A percentile compares a stretch with the other conserved stretches of the same genome.
phyloP scores from a whole-genome alignment of 805 yeast genomes.

The Starmera dryadoides region DNA sequence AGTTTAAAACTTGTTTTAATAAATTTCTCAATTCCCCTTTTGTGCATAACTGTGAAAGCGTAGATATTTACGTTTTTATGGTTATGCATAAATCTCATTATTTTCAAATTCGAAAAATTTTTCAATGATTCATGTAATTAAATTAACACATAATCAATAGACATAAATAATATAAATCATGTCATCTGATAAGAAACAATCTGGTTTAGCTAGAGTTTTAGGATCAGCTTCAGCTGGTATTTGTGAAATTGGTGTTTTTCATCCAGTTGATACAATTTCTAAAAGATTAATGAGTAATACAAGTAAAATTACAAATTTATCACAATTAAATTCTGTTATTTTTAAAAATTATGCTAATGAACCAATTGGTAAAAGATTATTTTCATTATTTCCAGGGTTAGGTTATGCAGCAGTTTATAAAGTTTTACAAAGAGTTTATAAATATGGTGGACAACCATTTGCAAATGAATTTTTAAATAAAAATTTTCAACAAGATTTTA shows the following conservation, averaged over 20 bases:
- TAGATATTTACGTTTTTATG: no score
- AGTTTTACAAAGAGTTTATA: constrained; percentile 93
- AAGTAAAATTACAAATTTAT: constrained; percentile 51
- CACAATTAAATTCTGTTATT: constrained; percentile 77
- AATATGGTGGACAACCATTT: constrained; percentile 98
- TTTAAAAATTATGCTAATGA: constrained; percentile 76
- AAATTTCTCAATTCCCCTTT: no score
- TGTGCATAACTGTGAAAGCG: not conserved
- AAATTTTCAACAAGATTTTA: constrained; percentile 66
- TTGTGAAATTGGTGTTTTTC: constrained; percentile 93
- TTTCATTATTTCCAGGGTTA: constrained; percentile 92
- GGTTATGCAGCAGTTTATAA: constrained; percentile 98
- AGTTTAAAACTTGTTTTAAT: no score
- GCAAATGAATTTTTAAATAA: constrained; percentile 86
- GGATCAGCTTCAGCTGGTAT: constrained; percentile 99
- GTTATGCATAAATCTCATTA: not conserved
- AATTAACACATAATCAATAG: no score
- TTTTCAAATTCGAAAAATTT: no score
- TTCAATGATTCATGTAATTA: not conserved
- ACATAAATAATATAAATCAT: not conserved
- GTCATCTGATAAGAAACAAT: constrained; percentile 65
- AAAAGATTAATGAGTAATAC: constrained; percentile 88
- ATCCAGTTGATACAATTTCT: constrained; percentile 97
- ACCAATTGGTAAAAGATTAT: constrained; percentile 59
- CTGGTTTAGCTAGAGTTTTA: constrained; percentile 82